Conservation (phyloP, 768 basidiomycete species). For the Termitomyces sp. region DNA sequence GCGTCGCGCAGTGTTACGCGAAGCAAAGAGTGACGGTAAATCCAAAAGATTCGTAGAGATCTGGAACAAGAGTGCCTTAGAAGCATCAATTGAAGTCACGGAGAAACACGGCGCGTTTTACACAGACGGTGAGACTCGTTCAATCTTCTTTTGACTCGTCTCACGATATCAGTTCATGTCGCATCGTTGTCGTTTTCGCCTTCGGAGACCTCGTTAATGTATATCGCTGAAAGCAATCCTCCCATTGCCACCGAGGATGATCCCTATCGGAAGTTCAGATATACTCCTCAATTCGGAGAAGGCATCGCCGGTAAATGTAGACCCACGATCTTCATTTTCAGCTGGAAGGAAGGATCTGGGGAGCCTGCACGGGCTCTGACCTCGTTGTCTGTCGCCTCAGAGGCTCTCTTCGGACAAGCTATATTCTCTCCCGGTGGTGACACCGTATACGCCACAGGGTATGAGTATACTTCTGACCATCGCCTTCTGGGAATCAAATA, state of each 20-base stretch:
- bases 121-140: slow-evolving; percentile 48
- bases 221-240: slow-evolving; percentile 56
- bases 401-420: slow-evolving; percentile 54
- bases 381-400: slow-evolving; percentile 14
- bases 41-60: slow-evolving; percentile 60
- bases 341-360: slow-evolving; percentile 34
- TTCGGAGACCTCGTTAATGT: slow-evolving; percentile 51
- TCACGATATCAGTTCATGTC: slow-evolving; percentile 42
- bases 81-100: slow-evolving; percentile 54
- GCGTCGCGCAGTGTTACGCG: slow-evolving; percentile 46
- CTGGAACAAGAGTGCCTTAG: slow-evolving; percentile 46
- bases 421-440: slow-evolving; percentile 43
- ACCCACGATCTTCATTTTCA: slow-evolving; percentile 55
- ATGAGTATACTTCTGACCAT: slow-evolving; percentile 56
- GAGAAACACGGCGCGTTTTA: slow-evolving; percentile 59
- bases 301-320: slow-evolving; percentile 49
- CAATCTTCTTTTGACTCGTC: not conserved
- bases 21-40: slow-evolving; percentile 35
- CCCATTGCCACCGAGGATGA: slow-evolving; percentile 26
- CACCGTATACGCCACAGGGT: slow-evolving; percentile 58
- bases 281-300: slow-evolving; percentile 64
- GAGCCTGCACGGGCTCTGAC: slow-evolving; percentile 5
- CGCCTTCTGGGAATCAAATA: slow-evolving; percentile 56
- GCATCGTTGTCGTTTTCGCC: slow-evolving; percentile 53
- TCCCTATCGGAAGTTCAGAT: slow-evolving; percentile 49